These are phyloP conservation scores for Fomitopsis schrenkii DNA, from an alignment of 1,284 basidiomycete species.

Conservation along the genomic window DNA sequence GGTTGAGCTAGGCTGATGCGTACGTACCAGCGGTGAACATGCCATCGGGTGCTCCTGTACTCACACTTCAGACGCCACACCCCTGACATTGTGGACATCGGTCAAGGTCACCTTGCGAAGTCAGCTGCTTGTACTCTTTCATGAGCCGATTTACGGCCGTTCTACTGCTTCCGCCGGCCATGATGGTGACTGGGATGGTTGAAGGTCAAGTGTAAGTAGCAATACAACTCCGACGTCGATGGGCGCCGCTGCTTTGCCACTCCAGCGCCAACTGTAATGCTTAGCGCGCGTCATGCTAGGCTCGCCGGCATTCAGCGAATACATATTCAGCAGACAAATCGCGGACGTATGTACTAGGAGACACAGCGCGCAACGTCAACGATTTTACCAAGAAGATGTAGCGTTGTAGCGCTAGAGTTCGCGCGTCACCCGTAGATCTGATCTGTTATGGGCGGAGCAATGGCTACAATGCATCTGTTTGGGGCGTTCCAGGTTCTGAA, in stretches of 20 bases:
- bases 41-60: slow-evolving; percentile 77
- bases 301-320: background rate
- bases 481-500: too few relatives aligned
- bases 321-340: too few relatives aligned
- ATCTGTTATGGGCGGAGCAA: too few relatives aligned
- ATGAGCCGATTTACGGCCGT: slow-evolving; percentile 79
- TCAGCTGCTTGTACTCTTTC: slow-evolving; percentile 93
- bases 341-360: too few relatives aligned
- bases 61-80: background rate
- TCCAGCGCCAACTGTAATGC: background rate
- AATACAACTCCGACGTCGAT: background rate
- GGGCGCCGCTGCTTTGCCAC: background rate
- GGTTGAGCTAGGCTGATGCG: background rate
- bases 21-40: slow-evolving; percentile 87
- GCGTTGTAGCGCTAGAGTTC: too few relatives aligned
- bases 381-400: too few relatives aligned
- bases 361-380: too few relatives aligned
- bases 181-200: background rate
- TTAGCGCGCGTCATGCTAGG: background rate
- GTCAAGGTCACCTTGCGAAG: slow-evolving; percentile 41
- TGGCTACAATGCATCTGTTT: too few relatives aligned
- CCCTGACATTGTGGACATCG: background rate
- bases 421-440: too few relatives aligned
- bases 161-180: slow-evolving; percentile 30
- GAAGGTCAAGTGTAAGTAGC: background rate